Percentiles rank a stretch among this genome's conserved stretches.
These are phyloP conservation scores for Hyaloscypha hepaticicola DNA, from an alignment of 495 filamentous ascomycete genomes.

Conservation along the genomic window DNA sequence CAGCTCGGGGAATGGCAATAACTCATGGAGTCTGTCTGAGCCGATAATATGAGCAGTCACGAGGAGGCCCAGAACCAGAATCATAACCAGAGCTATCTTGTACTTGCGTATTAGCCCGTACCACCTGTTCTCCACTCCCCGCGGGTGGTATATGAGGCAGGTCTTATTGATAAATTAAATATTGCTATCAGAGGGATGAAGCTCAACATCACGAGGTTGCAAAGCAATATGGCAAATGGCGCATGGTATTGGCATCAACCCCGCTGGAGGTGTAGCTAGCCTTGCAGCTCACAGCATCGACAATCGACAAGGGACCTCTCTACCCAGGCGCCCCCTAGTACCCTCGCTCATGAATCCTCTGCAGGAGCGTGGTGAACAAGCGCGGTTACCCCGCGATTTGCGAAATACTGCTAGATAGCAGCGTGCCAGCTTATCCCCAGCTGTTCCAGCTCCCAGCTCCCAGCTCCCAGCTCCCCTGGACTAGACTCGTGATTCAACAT, in stretches of 20 bases:
- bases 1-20: too few relatives aligned
- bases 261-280: background rate
- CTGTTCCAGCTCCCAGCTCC: too few relatives aligned
- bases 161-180: background rate
- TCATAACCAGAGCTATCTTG: too few relatives aligned
- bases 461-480: background rate
- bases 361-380: background rate
- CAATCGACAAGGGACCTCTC: too few relatives aligned
- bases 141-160: too few relatives aligned
- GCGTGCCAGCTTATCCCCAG: background rate
- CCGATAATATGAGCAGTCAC: too few relatives aligned
- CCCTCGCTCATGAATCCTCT: background rate
- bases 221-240: background rate
- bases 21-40: too few relatives aligned
- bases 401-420: background rate
- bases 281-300: background rate
- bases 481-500: background rate
- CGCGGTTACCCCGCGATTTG: slow-evolving; percentile 7
- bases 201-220: background rate
- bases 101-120: background rate
- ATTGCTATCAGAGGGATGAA: background rate
- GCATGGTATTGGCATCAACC: background rate
- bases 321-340: too few relatives aligned
- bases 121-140: background rate
- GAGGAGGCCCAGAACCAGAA: too few relatives aligned